phyloP scores from a whole-genome alignment of 495 filamentous ascomycete genomes.

The Aspergillus leporis region DNA sequence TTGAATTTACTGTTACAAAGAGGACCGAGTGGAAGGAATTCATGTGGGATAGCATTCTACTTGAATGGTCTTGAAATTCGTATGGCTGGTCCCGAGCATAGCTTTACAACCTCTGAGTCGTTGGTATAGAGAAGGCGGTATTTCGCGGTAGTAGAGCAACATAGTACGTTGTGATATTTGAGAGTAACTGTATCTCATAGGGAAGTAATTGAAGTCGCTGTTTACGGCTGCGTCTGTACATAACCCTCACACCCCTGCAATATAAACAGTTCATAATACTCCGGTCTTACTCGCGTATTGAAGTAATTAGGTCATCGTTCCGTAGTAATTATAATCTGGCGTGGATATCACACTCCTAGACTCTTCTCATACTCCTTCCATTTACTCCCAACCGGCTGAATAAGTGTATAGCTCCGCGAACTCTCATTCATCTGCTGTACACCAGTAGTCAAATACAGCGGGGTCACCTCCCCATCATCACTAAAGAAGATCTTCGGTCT shows the following conservation, averaged over 20 bases:
- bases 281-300: too few species aligned
- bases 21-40: conserved; percentile 26
- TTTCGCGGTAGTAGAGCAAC: too few species aligned
- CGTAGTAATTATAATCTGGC: too few species aligned
- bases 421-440: conserved; percentile 29
- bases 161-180: too few species aligned
- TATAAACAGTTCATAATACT: too few species aligned
- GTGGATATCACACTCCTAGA: background rate
- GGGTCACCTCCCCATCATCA: conserved; percentile 39
- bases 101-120: too few species aligned
- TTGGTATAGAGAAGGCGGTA: background rate
- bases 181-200: too few species aligned
- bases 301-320: too few species aligned
- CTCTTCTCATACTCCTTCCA: conserved; percentile 6
- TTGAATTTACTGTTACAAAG: conserved; percentile 24
- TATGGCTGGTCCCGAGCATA: too few species aligned
- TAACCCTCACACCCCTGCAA: too few species aligned
- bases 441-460: conserved; percentile 37
- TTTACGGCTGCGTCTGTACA: too few species aligned
- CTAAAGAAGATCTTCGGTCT: conserved; percentile 43
- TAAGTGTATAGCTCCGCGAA: conserved; percentile 27
- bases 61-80: background rate
- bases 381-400: conserved; percentile 25
- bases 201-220: too few species aligned
- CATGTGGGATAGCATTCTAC: conserved; percentile 26